Percentiles rank a stretch among this genome's conserved stretches.
Evolutionary conservation across 2,329 filamentous ascomycete genomes (phyloP).

Genomic region (Microcera coccophila): DNA sequence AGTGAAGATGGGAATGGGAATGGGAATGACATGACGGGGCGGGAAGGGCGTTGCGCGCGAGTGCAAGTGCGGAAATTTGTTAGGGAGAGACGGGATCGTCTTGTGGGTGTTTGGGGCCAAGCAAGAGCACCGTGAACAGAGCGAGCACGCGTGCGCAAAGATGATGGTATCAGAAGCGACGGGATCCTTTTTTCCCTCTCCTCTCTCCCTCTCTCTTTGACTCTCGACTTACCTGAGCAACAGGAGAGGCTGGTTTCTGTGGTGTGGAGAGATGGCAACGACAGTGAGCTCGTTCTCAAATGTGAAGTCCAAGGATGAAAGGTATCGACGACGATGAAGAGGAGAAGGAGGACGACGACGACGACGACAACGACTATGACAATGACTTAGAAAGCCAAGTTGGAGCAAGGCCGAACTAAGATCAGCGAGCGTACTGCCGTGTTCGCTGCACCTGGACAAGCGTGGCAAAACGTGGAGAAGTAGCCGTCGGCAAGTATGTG

Average conservation of each 20-base stretch:
- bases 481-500: neutral
- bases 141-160: conserved; percentile 14
- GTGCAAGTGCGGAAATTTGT: conserved; percentile 5
- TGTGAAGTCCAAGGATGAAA: conserved; percentile 4
- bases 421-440: neutral
- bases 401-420: neutral
- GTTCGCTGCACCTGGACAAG: conserved; percentile 1
- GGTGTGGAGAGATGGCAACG: too few relatives aligned
- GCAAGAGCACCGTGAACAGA: conserved; percentile 9
- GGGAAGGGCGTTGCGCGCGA: conserved; percentile 15
- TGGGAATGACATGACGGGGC: conserved; percentile 1
- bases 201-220: too few relatives aligned
- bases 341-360: conserved; percentile 1
- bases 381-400: neutral
- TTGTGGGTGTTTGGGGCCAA: conserved; percentile 14
- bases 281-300: too few relatives aligned
- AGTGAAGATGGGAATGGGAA: conserved; percentile 13
- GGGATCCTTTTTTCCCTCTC: conserved; percentile 14
- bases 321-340: conserved; percentile 3
- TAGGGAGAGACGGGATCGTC: conserved; percentile 16
- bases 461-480: conserved; percentile 1
- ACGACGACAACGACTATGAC: too few relatives aligned
- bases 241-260: too few relatives aligned
- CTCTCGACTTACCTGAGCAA: too few relatives aligned
- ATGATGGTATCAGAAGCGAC: conserved; percentile 23